These are phyloP conservation scores for Penicillium sp. DNA, from an alignment of 2,329 filamentous ascomycete genomes.

Conservation along the genomic window DNA sequence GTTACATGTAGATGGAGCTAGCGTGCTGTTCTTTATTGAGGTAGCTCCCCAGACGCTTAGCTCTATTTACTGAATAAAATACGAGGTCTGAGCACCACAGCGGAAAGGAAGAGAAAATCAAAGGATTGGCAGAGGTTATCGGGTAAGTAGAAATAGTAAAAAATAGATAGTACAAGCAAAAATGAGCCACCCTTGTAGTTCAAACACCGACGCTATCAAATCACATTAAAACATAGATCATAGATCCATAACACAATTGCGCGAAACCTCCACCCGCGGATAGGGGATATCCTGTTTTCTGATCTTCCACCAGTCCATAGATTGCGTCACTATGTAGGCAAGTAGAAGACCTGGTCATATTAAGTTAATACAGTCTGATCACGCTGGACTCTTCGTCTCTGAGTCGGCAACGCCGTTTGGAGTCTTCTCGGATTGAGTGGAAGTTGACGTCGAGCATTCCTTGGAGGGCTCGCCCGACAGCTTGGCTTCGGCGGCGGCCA, in stretches of 20 bases:
- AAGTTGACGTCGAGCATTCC: background rate
- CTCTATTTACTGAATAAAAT: background rate
- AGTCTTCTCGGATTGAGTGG: background rate
- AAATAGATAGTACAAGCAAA: background rate
- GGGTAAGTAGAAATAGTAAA: background rate
- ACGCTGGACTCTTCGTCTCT: background rate
- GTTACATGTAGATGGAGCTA: background rate
- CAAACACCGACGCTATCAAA: slow-evolving; percentile 12
- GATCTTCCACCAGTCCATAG: background rate
- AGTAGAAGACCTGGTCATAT: background rate
- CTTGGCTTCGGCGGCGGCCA: slow-evolving; percentile 62
- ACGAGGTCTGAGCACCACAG: background rate
- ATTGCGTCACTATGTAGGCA: background rate
- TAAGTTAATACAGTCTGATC: background rate
- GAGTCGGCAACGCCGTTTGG: background rate
- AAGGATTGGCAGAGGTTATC: background rate
- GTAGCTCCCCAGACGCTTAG: background rate
- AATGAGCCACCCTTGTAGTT: background rate
- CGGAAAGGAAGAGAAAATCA: background rate
- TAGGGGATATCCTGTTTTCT: background rate
- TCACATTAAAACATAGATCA: background rate
- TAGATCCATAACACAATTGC: slow-evolving; percentile 1
- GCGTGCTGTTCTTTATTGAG: background rate
- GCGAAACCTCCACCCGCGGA: background rate
- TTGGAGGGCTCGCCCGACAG: slow-evolving; percentile 7